phyloP scores from a whole-genome alignment of 352 stramenopile species.

The Globisporangium acanthophoron region DNA sequence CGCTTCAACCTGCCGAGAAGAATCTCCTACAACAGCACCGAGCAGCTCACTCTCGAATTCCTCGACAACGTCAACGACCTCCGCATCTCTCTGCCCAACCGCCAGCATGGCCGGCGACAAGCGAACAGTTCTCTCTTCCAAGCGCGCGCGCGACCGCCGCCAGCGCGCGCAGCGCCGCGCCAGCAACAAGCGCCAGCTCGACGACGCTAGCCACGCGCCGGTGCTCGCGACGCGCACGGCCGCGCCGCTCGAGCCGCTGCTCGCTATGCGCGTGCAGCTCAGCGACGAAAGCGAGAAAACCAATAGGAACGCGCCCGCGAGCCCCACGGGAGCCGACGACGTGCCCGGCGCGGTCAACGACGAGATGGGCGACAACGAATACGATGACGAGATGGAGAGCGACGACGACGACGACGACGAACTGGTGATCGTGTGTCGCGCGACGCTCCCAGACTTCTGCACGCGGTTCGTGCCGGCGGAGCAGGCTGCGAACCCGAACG shows the following conservation, averaged over 20 bases:
- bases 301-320: background rate
- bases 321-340: constrained; percentile 4
- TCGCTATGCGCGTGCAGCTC: constrained; percentile 11
- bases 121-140: constrained; percentile 55
- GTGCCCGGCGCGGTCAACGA: no score
- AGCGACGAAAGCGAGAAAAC: constrained; percentile 5
- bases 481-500: background rate
- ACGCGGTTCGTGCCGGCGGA: constrained; percentile 35
- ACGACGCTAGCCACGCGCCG: background rate
- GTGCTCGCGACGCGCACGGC: background rate
- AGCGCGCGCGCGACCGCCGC: constrained; percentile 53
- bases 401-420: constrained; percentile 40
- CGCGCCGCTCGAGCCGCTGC: constrained; percentile 4
- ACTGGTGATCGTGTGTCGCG: constrained; percentile 60
- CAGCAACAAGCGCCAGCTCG: constrained; percentile 15
- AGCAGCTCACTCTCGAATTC: constrained; percentile 5
- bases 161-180: constrained; percentile 39
- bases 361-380: background rate
- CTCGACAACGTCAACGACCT: background rate
- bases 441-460: constrained; percentile 56
- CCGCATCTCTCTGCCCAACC: background rate
- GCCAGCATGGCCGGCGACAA: constrained; percentile 52
- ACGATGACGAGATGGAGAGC: constrained; percentile 17
- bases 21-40: no score
- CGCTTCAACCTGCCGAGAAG: no score